phyloP scores from a whole-genome alignment of 2,329 filamentous ascomycete species.

The Aureobasidium namibiae region DNA sequence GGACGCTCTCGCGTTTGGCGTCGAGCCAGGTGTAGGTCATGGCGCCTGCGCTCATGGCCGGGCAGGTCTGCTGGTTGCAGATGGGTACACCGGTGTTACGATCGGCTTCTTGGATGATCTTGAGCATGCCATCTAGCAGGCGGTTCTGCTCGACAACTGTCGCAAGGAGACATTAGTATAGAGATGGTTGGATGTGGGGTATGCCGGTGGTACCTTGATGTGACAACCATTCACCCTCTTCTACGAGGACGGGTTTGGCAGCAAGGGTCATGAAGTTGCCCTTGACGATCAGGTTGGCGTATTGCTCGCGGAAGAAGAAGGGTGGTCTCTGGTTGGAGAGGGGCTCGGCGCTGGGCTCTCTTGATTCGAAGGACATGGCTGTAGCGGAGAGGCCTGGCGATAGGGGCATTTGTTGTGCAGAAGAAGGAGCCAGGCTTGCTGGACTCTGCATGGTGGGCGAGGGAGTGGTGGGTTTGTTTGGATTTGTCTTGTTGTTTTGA shows the following conservation, averaged over 20 bases:
- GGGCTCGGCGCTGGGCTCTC: slow-evolving; percentile 22
- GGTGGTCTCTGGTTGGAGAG: slow-evolving; percentile 57
- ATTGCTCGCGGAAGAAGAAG: slow-evolving; percentile 65
- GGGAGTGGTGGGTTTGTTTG: slow-evolving; percentile 24
- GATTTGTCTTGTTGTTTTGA: slow-evolving; percentile 19
- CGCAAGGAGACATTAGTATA: background rate
- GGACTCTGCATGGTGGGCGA: slow-evolving; percentile 26
- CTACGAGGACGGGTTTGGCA: slow-evolving; percentile 84
- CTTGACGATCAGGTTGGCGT: slow-evolving; percentile 83
- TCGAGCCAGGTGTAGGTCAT: slow-evolving; percentile 97
- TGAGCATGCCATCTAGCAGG: slow-evolving; percentile 79
- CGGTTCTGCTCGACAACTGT: slow-evolving; percentile 88
- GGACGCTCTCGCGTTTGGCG: slow-evolving; percentile 75
- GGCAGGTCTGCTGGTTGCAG: slow-evolving; percentile 77
- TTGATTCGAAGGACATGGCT: slow-evolving; percentile 58
- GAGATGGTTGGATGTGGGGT: background rate
- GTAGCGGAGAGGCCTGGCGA: slow-evolving; percentile 47
- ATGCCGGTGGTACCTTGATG: slow-evolving; percentile 63
- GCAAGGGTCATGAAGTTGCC: slow-evolving; percentile 96
- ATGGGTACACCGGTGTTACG: slow-evolving; percentile 64
- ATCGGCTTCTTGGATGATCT: slow-evolving; percentile 80
- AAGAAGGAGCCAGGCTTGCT: slow-evolving; percentile 19
- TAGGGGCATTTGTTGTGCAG: slow-evolving; percentile 15
- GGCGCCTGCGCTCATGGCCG: slow-evolving; percentile 93
- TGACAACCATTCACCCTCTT: slow-evolving; percentile 90